Base-by-base conservation (phyloP, 352 stramenopile genomes). In the Pythium coloratum region DNA sequence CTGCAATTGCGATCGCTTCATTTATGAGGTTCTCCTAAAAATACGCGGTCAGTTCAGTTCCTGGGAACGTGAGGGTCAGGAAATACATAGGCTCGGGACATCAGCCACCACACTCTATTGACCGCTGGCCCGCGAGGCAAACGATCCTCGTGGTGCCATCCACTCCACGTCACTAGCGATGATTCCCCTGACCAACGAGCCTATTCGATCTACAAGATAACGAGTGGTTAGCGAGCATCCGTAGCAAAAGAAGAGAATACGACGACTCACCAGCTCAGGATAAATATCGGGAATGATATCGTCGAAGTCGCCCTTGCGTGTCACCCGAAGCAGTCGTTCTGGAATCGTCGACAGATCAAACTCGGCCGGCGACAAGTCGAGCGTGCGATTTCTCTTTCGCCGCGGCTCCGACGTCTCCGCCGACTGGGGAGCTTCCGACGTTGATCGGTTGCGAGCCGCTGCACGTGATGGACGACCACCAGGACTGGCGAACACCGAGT, bases 261-360 rank as follows among this genome's bases (percentile, higher is more conserved):
- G 16, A 49, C 7, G 42, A 61, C 54, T 8, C 57, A 76, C 70
- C 58, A 76, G 30, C 67, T 70, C 58, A 42, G 61, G 70, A 55
- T 66, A 76, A 6, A 44, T 34, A 44, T 71, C 55, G 1, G 46
- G 20, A 6, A 76, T 38, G 20, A 72, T 20, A 0, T 67, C 64
- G 46, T 76, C 64, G 50, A 76, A 76, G 46, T 76, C 69, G 16
- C 47, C 28, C 18, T 20, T 32, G 1, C 34, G 60, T 26, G 58
- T 73, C 13, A 63, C 62, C 12, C 24, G 30, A 1, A 63, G 20
- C 9, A 73, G 53, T 32, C 49, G 53, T 6, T 50, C 40, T 1
- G 53, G 7, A 5, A 73, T 32, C 12, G 42, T 50, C 0, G 12
- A 14, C 30, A 50, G 60, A 49, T 73, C 67, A 32, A 66, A 66